These are phyloP conservation scores for Venturia oleaginea DNA, from an alignment of 2,329 filamentous ascomycete genomes.

Conservation along the genomic window DNA sequence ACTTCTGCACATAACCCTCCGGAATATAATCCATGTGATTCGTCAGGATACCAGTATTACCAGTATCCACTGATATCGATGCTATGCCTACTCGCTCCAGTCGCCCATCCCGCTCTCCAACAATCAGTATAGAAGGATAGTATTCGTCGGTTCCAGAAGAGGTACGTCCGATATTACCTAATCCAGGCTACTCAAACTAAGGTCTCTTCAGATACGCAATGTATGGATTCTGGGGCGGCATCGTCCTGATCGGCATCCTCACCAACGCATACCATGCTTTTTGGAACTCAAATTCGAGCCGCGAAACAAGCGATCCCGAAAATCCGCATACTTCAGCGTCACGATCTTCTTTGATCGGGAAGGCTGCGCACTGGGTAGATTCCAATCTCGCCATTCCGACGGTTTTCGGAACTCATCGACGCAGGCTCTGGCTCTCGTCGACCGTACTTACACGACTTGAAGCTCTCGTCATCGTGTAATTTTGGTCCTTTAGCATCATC, in stretches of 20 bases:
- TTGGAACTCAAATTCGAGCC: conserved; percentile 15
- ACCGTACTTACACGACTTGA: conserved; percentile 42
- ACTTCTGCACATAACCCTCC: background rate
- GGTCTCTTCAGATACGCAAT: background rate
- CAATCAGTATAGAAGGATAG: background rate
- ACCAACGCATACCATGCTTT: conserved; percentile 23
- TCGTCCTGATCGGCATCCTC: conserved; percentile 28
- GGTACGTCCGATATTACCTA: background rate
- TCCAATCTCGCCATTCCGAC: conserved; percentile 35
- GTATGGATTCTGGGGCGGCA: conserved; percentile 33
- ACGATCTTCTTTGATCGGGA: background rate
- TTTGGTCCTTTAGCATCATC: conserved; percentile 36
- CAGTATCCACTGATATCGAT: background rate
- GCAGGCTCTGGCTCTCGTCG: conserved; percentile 30
- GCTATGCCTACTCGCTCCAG: background rate
- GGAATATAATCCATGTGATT: no score
- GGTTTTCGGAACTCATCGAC: conserved; percentile 33
- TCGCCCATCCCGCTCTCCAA: background rate
- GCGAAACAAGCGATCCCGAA: conserved; percentile 17
- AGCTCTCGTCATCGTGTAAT: conserved; percentile 34
- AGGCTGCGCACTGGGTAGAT: background rate
- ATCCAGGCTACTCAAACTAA: background rate
- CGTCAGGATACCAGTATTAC: no score
- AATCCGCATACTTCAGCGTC: background rate
- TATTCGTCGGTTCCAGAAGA: background rate